Evolutionary conservation across 2,329 filamentous ascomycete species (phyloP).

Genomic region (Madurella fahalii): DNA sequence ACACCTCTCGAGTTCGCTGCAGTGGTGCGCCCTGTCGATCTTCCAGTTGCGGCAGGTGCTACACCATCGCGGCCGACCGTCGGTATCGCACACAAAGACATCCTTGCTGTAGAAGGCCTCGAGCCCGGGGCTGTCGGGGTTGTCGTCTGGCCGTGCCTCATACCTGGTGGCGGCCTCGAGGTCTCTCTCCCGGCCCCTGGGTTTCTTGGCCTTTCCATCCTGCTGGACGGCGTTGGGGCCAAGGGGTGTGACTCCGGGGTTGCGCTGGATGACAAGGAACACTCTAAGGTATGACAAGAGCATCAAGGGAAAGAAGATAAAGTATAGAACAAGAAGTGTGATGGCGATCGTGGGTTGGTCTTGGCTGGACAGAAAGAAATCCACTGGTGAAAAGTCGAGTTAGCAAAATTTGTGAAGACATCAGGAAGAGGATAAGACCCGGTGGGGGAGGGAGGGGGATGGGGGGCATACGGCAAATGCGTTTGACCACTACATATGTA

Average conservation of each 20-base stretch:
- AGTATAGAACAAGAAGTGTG: constrained; percentile 68
- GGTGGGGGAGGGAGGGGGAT: not conserved
- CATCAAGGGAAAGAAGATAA: constrained; percentile 65
- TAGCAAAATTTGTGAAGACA: not conserved
- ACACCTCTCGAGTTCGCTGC: constrained; percentile 74
- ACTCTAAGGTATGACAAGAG: constrained; percentile 67
- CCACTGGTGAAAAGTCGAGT: constrained; percentile 45
- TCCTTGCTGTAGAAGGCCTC: constrained; percentile 78
- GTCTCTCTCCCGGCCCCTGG: constrained; percentile 19
- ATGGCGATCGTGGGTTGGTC: constrained; percentile 56
- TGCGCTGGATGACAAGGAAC: constrained; percentile 60
- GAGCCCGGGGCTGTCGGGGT: constrained; percentile 62
- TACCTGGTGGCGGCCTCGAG: constrained; percentile 23
- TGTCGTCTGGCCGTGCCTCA: constrained; percentile 36
- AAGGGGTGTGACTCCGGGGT: constrained; percentile 71
- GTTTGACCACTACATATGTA: constrained; percentile 66
- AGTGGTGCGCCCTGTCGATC: constrained; percentile 82
- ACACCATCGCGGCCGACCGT: constrained; percentile 86
- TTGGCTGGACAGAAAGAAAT: constrained; percentile 59
- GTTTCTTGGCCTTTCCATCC: constrained; percentile 9
- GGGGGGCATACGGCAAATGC: constrained; percentile 59
- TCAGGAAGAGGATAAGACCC: not conserved
- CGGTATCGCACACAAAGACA: constrained; percentile 75
- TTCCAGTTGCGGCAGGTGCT: constrained; percentile 82
- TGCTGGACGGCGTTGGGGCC: constrained; percentile 37